A percentile compares a stretch with the other conserved stretches of the same genome.
Evolutionary conservation across 2,329 filamentous ascomycete genomes (phyloP).

Genomic region (Aspergillus pseudonomiae): DNA sequence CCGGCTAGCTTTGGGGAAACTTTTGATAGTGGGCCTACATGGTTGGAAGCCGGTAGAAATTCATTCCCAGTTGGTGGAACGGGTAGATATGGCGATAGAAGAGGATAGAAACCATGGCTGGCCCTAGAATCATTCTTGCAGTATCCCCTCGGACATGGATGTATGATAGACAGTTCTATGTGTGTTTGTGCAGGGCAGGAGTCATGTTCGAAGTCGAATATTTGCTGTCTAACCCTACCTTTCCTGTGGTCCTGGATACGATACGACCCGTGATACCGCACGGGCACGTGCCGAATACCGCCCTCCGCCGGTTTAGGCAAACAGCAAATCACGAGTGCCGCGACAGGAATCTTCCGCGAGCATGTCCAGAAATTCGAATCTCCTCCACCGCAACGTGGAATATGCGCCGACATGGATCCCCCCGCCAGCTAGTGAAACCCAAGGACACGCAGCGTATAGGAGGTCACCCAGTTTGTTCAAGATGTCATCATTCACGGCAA

Average conservation of each 20-base stretch:
- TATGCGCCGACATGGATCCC: neutral
- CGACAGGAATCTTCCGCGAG: conserved; percentile 1
- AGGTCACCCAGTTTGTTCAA: neutral
- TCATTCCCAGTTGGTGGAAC: neutral
- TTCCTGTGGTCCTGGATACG: neutral
- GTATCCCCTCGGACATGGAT: neutral
- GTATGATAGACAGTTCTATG: neutral
- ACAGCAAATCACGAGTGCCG: neutral
- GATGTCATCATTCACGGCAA: neutral
- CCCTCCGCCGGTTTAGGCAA: neutral
- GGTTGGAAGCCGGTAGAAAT: conserved; percentile 2
- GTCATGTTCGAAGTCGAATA: no score
- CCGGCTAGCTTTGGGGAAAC: neutral
- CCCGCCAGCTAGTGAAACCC: neutral
- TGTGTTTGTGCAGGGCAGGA: neutral
- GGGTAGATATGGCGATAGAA: neutral
- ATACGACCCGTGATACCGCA: neutral
- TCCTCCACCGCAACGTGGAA: neutral
- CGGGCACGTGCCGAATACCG: neutral
- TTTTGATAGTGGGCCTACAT: conserved; percentile 3
- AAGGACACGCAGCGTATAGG: neutral
- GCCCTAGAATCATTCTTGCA: neutral
- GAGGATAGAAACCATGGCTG: neutral
- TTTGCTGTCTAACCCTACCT: neutral
- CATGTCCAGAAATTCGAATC: neutral